phyloP scores from a whole-genome alignment of 768 basidiomycete genomes.

The Galerina sulciceps region DNA sequence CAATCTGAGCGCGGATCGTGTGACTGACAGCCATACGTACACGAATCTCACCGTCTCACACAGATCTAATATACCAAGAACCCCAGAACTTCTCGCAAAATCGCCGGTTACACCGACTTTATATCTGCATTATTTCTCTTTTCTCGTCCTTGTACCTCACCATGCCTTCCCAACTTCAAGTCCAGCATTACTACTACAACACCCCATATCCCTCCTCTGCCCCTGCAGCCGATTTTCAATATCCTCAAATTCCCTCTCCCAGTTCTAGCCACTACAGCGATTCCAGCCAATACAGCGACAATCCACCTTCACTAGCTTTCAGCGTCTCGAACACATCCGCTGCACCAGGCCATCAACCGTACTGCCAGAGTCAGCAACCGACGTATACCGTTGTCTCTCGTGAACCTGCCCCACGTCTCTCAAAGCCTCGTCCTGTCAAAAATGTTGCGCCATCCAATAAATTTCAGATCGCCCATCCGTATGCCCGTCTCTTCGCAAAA shows the following conservation, averaged over 20 bases:
- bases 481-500: conserved; percentile 70
- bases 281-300: conserved; percentile 5
- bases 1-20: conserved; percentile 26
- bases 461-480: conserved; percentile 58
- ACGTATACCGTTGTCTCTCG: neutral
- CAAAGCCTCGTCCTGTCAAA: conserved; percentile 10
- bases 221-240: neutral
- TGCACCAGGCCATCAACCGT: neutral
- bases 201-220: conserved; percentile 9
- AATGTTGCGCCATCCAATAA: conserved; percentile 8
- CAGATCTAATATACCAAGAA: conserved; percentile 19
- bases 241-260: conserved; percentile 3
- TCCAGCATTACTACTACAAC: conserved; percentile 2
- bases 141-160: neutral
- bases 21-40: conserved; percentile 24
- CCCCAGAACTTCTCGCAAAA: conserved; percentile 9
- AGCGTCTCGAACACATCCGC: neutral
- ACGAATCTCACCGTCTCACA: conserved; percentile 2
- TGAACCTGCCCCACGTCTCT: neutral
- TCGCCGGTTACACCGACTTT: conserved; percentile 17
- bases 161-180: neutral
- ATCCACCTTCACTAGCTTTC: neutral
- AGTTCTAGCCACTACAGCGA: conserved; percentile 7
- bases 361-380: neutral
- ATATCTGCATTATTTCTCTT: neutral